Percentiles rank a stretch among this genome's conserved stretches.
Conservation (phyloP, 139 green algal species). For the Ettlia oleoabundans region DNA sequence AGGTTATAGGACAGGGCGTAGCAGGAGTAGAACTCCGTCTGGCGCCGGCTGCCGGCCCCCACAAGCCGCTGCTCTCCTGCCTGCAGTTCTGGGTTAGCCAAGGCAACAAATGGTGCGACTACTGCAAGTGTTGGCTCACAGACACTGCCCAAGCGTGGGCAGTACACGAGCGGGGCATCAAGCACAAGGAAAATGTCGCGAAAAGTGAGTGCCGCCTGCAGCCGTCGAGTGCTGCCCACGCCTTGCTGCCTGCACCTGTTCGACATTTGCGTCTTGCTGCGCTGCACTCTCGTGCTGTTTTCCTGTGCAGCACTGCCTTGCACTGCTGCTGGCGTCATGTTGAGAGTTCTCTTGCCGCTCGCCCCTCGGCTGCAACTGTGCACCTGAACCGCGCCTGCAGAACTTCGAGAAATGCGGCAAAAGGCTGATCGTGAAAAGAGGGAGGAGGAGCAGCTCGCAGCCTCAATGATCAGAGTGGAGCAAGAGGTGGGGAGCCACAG, state of each 20-base stretch:
- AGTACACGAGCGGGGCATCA: conserved; percentile 59
- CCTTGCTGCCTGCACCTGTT: background rate
- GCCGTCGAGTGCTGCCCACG: background rate
- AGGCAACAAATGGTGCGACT: conserved; percentile 59
- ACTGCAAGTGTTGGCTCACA: conserved; percentile 68
- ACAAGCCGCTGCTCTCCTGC: background rate
- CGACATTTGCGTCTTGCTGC: background rate
- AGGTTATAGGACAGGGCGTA: too few relatives aligned
- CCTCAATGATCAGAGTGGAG: conserved; percentile 52
- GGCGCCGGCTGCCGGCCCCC: too few relatives aligned
- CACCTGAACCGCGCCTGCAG: conserved; percentile 36
- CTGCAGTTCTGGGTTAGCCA: conserved; percentile 55
- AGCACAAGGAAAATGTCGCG: conserved; percentile 63
- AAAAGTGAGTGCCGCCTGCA: conserved; percentile 42
- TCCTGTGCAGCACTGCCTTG: too few relatives aligned
- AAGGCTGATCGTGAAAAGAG: conserved; percentile 43
- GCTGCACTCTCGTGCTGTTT: background rate
- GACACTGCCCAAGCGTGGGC: conserved; percentile 50
- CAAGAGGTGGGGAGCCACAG: conserved; percentile 11
- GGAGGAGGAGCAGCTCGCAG: conserved; percentile 23
- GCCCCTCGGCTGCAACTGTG: too few relatives aligned
- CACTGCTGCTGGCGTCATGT: background rate
- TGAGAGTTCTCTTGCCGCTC: background rate
- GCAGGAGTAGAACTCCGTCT: too few relatives aligned
- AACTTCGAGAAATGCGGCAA: conserved; percentile 59